These are phyloP conservation scores for Talaromyces sp. DNA, from an alignment of 2,329 filamentous ascomycete genomes.

Conservation along the genomic window DNA sequence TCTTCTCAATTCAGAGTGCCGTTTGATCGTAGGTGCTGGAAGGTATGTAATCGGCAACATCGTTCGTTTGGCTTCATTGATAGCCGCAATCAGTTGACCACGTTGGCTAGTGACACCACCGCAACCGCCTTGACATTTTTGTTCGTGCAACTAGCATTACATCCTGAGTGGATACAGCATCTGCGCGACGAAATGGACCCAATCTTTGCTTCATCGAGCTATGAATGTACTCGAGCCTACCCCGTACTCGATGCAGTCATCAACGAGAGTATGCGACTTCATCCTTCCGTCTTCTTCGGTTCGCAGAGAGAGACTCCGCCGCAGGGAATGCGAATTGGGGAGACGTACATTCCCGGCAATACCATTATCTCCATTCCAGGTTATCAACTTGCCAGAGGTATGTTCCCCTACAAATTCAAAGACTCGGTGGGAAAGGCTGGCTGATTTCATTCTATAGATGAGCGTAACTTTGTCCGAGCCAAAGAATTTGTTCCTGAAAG, in stretches of 20 bases:
- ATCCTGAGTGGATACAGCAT: conserved; percentile 10
- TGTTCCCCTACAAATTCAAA: no score
- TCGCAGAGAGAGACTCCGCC: conserved; percentile 37
- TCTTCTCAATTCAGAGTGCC: conserved; percentile 8
- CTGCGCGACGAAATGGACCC: conserved; percentile 15
- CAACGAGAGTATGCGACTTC: conserved; percentile 40
- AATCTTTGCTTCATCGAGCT: neutral
- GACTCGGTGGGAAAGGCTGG: no score
- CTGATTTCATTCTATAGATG: conserved; percentile 1
- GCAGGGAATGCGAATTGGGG: conserved; percentile 35
- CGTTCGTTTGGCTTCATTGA: no score
- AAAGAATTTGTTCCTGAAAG: conserved; percentile 40
- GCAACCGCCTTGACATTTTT: conserved; percentile 16
- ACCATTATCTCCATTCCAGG: conserved; percentile 33
- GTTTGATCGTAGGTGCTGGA: conserved; percentile 9
- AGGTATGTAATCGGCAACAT: conserved; percentile 5
- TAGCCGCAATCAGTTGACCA: no score
- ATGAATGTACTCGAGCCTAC: conserved; percentile 25
- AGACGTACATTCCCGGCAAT: conserved; percentile 36
- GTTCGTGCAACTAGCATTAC: conserved; percentile 1
- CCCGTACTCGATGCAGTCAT: conserved; percentile 29
- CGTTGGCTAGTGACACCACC: conserved; percentile 14
- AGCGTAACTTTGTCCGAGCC: conserved; percentile 25
- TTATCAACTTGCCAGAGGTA: conserved; percentile 26
- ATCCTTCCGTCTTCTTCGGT: conserved; percentile 37